Conservation (phyloP, 805 yeast genomes). For the Kodamaea kaohsiungensis region DNA sequence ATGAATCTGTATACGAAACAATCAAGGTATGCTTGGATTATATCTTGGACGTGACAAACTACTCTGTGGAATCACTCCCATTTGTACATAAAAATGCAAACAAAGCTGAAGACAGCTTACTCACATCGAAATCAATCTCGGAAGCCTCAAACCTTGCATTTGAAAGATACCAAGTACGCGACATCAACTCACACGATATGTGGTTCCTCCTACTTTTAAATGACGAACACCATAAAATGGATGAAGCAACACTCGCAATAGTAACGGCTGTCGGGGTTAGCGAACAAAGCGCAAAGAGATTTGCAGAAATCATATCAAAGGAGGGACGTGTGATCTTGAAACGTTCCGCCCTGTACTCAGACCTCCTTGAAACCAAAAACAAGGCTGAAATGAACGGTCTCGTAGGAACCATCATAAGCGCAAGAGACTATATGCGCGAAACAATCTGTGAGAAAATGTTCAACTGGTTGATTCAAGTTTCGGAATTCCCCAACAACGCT, state of each 20-base stretch:
- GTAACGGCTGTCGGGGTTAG: slow-evolving; percentile 29
- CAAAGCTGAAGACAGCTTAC: slow-evolving; percentile 1
- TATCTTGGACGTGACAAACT: slow-evolving; percentile 44
- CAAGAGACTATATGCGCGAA: slow-evolving; percentile 53
- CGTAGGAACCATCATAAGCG: slow-evolving; percentile 54
- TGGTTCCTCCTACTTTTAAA: slow-evolving; percentile 69
- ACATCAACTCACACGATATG: not conserved
- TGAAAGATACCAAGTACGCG: not conserved
- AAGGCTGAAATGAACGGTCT: slow-evolving; percentile 47
- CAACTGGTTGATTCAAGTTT: slow-evolving; percentile 52
- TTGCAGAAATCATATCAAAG: slow-evolving; percentile 32
- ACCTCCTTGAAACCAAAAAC: slow-evolving; percentile 12
- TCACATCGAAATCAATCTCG: slow-evolving; percentile 29
- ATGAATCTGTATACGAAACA: slow-evolving; percentile 24
- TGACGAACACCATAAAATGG: slow-evolving; percentile 69
- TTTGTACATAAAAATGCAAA: slow-evolving; percentile 33
- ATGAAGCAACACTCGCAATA: slow-evolving; percentile 54
- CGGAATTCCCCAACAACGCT: slow-evolving; percentile 21
- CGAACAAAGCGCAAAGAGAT: slow-evolving; percentile 25
- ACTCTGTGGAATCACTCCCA: slow-evolving; percentile 41
- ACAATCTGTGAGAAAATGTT: slow-evolving; percentile 45
- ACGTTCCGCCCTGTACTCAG: slow-evolving; percentile 20
- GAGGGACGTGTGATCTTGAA: slow-evolving; percentile 53
- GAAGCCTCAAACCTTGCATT: slow-evolving; percentile 33
- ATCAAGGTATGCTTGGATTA: slow-evolving; percentile 41